These are phyloP conservation scores for Venturia oleaginea DNA, from an alignment of 2,329 filamentous ascomycete genomes.

Conservation along the genomic window DNA sequence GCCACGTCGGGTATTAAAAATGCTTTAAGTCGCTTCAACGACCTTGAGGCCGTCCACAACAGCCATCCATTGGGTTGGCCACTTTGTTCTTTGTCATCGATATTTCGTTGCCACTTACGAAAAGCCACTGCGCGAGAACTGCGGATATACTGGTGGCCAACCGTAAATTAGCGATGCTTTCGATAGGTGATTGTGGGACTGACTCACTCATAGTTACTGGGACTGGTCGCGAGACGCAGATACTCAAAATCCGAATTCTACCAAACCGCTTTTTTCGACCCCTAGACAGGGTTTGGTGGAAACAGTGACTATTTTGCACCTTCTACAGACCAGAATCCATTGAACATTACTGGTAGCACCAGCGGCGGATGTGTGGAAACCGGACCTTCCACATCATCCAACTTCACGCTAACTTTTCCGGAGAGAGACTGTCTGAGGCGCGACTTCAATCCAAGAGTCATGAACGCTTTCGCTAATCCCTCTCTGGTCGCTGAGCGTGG, in stretches of 20 bases:
- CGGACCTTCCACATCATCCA: slow-evolving; percentile 23
- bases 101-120: slow-evolving; percentile 27
- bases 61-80: slow-evolving; percentile 10
- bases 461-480: slow-evolving; percentile 20
- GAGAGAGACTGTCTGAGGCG: slow-evolving; percentile 23
- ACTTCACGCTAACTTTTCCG: slow-evolving; percentile 22
- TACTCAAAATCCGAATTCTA: slow-evolving; percentile 16
- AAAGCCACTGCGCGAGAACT: slow-evolving; percentile 25
- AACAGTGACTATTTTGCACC: slow-evolving; percentile 9
- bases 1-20: slow-evolving; percentile 18
- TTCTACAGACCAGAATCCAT: slow-evolving; percentile 20
- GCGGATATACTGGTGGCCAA: slow-evolving; percentile 25
- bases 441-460: slow-evolving; percentile 24
- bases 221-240: slow-evolving; percentile 22
- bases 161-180: slow-evolving; percentile 15
- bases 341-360: slow-evolving; percentile 22
- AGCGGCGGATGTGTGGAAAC: slow-evolving; percentile 26
- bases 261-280: slow-evolving; percentile 19
- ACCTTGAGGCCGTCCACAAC: slow-evolving; percentile 19
- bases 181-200: no score
- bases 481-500: slow-evolving; percentile 20
- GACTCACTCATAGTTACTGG: slow-evolving; percentile 19
- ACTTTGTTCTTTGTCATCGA: slow-evolving; percentile 29
- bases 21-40: slow-evolving; percentile 22
- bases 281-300: slow-evolving; percentile 14